Conservation (phyloP, 78 protist genomes). For the Bigelowiella natans region DNA sequence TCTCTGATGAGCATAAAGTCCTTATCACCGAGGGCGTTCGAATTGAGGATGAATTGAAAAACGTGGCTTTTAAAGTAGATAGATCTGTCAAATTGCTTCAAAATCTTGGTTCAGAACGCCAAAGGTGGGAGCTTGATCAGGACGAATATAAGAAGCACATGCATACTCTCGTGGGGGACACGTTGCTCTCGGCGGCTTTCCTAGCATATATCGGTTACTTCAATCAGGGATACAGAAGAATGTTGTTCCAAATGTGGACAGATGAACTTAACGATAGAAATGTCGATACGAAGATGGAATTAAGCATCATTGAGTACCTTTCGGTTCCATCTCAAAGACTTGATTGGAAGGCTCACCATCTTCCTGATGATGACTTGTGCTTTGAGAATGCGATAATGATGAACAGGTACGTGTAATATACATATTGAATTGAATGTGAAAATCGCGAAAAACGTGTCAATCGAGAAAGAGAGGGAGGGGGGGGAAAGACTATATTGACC, state of each 20-base stretch:
- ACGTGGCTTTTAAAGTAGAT: constrained; percentile 53
- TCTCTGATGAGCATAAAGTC: background rate
- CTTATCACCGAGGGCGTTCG: constrained; percentile 47
- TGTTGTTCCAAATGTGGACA: background rate
- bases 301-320: constrained; percentile 64
- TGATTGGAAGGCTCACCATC: constrained; percentile 60
- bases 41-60: constrained; percentile 55
- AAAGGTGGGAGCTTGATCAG: constrained; percentile 72
- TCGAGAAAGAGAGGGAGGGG: no score
- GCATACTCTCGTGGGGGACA: constrained; percentile 75
- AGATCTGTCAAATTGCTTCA: constrained; percentile 58
- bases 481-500: no score
- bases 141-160: constrained; percentile 38
- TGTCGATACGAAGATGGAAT: constrained; percentile 39
- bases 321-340: constrained; percentile 42
- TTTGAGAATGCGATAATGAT: constrained; percentile 90
- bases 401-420: no score
- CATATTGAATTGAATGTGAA: no score
- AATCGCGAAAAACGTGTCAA: no score
- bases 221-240: constrained; percentile 42
- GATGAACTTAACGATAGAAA: constrained; percentile 11
- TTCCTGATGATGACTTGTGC: constrained; percentile 88
- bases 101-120: constrained; percentile 57
- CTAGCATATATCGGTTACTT: constrained; percentile 81
- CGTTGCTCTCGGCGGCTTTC: constrained; percentile 72